Percentiles rank a stretch among this genome's conserved stretches.
Conservation (phyloP, 148 eudicot species). For the Rhododendron henanense region DNA sequence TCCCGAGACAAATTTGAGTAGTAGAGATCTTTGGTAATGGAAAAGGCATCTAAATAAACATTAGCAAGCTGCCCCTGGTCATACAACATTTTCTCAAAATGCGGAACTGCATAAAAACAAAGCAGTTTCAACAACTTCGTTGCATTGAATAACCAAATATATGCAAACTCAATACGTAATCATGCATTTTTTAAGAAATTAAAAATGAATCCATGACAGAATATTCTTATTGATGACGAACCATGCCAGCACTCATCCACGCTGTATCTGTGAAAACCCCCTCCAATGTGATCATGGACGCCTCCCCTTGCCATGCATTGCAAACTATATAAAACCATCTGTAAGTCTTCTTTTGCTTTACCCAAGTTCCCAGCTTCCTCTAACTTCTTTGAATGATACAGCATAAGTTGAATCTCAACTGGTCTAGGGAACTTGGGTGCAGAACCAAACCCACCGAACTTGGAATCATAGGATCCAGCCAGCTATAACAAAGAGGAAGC, state of each 20-base stretch:
- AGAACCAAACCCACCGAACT: slow-evolving; percentile 85
- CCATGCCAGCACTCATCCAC: slow-evolving; percentile 99
- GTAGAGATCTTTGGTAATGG: slow-evolving; percentile 58
- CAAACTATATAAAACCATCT: slow-evolving; percentile 67
- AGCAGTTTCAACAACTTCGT: neutral
- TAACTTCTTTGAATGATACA: slow-evolving; percentile 62
- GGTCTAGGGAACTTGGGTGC: slow-evolving; percentile 97
- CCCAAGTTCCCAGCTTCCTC: slow-evolving; percentile 41
- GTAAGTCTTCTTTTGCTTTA: slow-evolving; percentile 50
- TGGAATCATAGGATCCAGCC: slow-evolving; percentile 63
- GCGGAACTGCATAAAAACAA: slow-evolving; percentile 68
- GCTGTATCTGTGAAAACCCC: slow-evolving; percentile 99
- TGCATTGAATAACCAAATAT: neutral
- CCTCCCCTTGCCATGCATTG: slow-evolving; percentile 95
- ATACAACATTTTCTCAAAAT: slow-evolving; percentile 97
- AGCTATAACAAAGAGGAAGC: slow-evolving; percentile 37
- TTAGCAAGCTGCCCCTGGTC: slow-evolving; percentile 92
- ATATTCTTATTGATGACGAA: slow-evolving; percentile 18
- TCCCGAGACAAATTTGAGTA: slow-evolving; percentile 66
- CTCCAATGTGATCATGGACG: slow-evolving; percentile 91
- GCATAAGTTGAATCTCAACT: slow-evolving; percentile 80
- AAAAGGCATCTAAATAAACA: slow-evolving; percentile 73
- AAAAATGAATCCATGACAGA: neutral
- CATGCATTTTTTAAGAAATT: neutral
- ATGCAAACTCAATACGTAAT: neutral